Evolutionary conservation across 306 rosid species (phyloP).

Genomic region (Castanospermum australe): DNA sequence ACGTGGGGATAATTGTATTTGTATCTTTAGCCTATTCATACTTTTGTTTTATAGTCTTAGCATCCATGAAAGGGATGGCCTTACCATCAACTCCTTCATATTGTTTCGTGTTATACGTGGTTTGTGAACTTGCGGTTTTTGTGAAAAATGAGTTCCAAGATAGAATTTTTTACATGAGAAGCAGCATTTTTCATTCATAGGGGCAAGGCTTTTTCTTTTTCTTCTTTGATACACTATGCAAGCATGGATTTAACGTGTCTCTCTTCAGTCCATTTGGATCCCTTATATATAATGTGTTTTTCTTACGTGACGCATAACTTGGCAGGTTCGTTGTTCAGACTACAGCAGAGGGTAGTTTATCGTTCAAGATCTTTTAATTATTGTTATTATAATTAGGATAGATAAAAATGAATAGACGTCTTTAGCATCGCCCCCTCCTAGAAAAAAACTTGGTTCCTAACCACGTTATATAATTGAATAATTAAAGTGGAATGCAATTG

Average conservation of each 20-base stretch:
- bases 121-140: slow-evolving; percentile 10
- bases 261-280: too few species aligned
- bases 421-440: too few species aligned
- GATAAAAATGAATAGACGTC: too few species aligned
- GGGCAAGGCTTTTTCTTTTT: too few species aligned
- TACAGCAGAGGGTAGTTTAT: too few species aligned
- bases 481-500: not conserved
- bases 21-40: slow-evolving; percentile 35
- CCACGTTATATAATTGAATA: not conserved
- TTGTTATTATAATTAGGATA: too few species aligned
- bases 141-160: not conserved
- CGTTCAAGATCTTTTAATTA: too few species aligned
- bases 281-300: too few species aligned
- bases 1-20: slow-evolving; percentile 58
- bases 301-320: too few species aligned
- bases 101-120: slow-evolving; percentile 9
- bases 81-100: not conserved
- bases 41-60: slow-evolving; percentile 36
- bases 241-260: too few species aligned
- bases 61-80: slow-evolving; percentile 18
- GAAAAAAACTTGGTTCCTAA: not conserved
- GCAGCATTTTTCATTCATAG: not conserved
- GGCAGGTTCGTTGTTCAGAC: too few species aligned
- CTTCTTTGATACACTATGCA: too few species aligned
- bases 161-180: not conserved